Evolutionary conservation across 495 filamentous ascomycete species (phyloP), one percentile per base, ranked within the genome.

Genomic region (Glarea lozoyensis): DNA sequence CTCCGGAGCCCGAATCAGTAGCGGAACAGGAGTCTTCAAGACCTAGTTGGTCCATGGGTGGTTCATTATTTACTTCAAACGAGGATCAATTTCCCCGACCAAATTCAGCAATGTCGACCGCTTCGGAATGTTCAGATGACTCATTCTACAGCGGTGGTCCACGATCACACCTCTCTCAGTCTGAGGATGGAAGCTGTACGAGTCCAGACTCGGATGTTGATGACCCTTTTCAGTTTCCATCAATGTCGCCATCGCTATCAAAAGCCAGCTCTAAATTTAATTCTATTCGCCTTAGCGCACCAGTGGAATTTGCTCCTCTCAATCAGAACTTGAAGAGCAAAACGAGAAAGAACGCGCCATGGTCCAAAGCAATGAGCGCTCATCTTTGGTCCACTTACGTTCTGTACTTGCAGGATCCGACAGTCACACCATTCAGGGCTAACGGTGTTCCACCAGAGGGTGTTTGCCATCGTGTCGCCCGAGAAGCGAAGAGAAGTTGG

Each of bases 321-420:
- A 55, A 52, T 21, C n/a, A 22, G 6, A 33, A 45, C 10, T 27
- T 52, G 22, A 45, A 45, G 2, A 54, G 45, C 55, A 54, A 52
- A 42, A 47, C 41, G 4, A 35, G 42, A 25, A 52, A 46, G 13
- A 45, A 51, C 40, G 50, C 46, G 1, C 43, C 30, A 10, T 98
- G 89, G 88, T 93, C 85, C 2, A 74, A 80, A 34, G 83, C 87
- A 15, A 93, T 94, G 86, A 88, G 89, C 61, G 79, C 81, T 25
- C 92, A 98, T 57, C 62, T 98, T 21, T 97, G 93, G 93, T 79
- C 84, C 24, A 88, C 84, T 2, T 97, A 94, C 56, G 67, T 85
- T 50, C 59, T 84, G 9, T 98, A 95, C 56, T 67, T 96, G 10
- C 82, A 88, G 50, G 88, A 97, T 59, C 89, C 92, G 23, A 88